phyloP scores from a whole-genome alignment of 2,329 filamentous ascomycete genomes.

The Beauveria caledonica region DNA sequence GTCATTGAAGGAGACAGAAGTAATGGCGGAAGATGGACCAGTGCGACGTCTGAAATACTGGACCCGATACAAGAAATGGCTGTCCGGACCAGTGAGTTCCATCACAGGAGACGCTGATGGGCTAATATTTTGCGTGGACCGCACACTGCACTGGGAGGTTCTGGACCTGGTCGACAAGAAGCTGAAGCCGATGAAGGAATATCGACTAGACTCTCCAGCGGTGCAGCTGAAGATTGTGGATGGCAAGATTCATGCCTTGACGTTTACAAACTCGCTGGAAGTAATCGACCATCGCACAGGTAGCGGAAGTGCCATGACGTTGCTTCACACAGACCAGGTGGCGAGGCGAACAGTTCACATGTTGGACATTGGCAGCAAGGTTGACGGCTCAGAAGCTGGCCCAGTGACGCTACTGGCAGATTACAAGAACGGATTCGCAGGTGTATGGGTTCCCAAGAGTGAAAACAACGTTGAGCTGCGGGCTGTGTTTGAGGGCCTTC shows the following conservation, averaged over 20 bases:
- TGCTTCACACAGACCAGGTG: constrained; percentile 39
- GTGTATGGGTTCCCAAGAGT: constrained; percentile 42
- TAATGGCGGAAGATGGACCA: constrained; percentile 13
- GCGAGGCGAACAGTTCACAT: constrained; percentile 37
- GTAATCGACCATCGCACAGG: constrained; percentile 41
- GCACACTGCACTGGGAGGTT: constrained; percentile 46
- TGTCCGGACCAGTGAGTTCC: constrained; percentile 44
- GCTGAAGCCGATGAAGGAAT: constrained; percentile 37
- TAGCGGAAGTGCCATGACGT: constrained; percentile 27
- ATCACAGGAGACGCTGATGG: constrained; percentile 46
- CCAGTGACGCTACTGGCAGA: constrained; percentile 42
- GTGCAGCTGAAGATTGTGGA: constrained; percentile 39
- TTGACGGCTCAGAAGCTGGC: constrained; percentile 21
- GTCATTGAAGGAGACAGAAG: constrained; percentile 30
- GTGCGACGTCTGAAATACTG: constrained; percentile 36
- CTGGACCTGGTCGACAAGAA: constrained; percentile 44
- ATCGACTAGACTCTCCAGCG: constrained; percentile 45
- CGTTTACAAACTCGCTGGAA: constrained; percentile 45
- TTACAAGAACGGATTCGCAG: constrained; percentile 36
- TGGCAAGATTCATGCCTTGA: constrained; percentile 43
- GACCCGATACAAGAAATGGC: constrained; percentile 40
- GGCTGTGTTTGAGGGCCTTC: constrained; percentile 46
- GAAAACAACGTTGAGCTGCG: constrained; percentile 33
- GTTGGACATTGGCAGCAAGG: constrained; percentile 33
- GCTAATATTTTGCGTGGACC: constrained; percentile 48